Evolutionary conservation across 768 basidiomycete genomes (phyloP), one percentile per base, ranked within the genome.

Genomic region (Hygrophorus pudorinus): DNA sequence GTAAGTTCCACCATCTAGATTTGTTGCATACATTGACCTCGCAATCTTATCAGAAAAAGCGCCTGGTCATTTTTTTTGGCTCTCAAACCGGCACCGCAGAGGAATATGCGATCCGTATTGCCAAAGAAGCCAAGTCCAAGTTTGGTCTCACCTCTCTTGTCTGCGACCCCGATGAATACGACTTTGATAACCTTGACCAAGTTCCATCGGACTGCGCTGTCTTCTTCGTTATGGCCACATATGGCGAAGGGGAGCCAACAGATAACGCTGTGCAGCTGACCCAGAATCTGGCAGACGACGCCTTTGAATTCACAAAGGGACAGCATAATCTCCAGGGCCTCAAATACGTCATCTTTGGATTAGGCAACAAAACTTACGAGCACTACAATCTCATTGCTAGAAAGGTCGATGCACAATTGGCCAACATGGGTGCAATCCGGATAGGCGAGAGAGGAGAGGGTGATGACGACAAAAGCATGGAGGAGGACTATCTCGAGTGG

Each of bases 381-480:
- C 93, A 97, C 61, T 98, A 94, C 67, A 97, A 97, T 58, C 74
- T 82, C 47, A 90, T 98, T 53, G 79, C 83, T 13, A 76, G 83
- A 34, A 78, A 79, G 48, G 72, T 93, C 44, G 94, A 99, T 55
- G 56, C 71, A 2, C 63, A 76, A 21, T 65, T 99, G 47, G 62
- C 75, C 4, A 78, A 81, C 57, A 81, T 91, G 71, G 94, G 92
- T 21, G 96, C 78, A 16, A 60, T 69, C 43, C 79, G 90, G 42
- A 85, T 98, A 29, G 92, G 92, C 34, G 81, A 84, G 59, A 73
- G 84, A 31, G 94, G 94, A 8, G 93, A 98, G 63, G 94, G 94
- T 51, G 96, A 99, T 57, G 94, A 99, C 58, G 96, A 99, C 65
- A 96, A 96, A 72, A 91, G 86, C 59, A 97, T 99, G 93, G 94